Conservation (phyloP, 441 rosid species). For the Jatropha podagrica region DNA sequence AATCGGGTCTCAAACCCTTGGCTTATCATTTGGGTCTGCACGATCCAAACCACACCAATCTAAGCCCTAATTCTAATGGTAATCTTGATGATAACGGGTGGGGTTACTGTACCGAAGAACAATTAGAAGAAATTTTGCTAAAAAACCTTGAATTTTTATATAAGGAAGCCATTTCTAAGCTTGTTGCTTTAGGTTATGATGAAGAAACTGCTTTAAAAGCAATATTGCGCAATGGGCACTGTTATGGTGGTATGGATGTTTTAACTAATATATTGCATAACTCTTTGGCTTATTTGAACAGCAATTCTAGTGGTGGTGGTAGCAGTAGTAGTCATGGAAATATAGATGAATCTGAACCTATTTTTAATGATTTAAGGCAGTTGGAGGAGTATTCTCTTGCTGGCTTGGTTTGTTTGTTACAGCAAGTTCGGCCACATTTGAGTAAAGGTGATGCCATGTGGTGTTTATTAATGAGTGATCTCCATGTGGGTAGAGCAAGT, state of each 20-base stretch:
- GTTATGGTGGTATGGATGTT: slow-evolving; percentile 89
- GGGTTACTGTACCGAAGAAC: slow-evolving; percentile 86
- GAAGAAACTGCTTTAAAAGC: slow-evolving; percentile 73
- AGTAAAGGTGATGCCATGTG: slow-evolving; percentile 97
- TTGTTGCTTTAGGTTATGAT: slow-evolving; percentile 63
- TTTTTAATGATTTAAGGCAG: slow-evolving; percentile 71
- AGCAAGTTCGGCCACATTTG: slow-evolving; percentile 74
- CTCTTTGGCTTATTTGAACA: slow-evolving; percentile 70
- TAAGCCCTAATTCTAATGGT: slow-evolving; percentile 23
- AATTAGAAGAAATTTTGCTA: slow-evolving; percentile 68
- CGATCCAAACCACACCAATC: slow-evolving; percentile 32
- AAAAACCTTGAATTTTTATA: slow-evolving; percentile 64
- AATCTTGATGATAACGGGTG: slow-evolving; percentile 59
- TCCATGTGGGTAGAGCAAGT: slow-evolving; percentile 83
- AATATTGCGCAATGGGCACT: slow-evolving; percentile 66
- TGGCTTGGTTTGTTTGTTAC: slow-evolving; percentile 84
- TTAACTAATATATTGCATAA: slow-evolving; percentile 74
- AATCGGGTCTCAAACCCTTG: slow-evolving; percentile 59
- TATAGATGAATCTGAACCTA: slow-evolving; percentile 52
- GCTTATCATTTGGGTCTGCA: slow-evolving; percentile 44
- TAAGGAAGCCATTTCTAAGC: slow-evolving; percentile 69
- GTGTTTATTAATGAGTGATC: slow-evolving; percentile 94
- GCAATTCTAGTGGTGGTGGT: slow-evolving; percentile 24
- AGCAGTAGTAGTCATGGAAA: slow-evolving; percentile 30
- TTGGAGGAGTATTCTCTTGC: slow-evolving; percentile 77